Evolutionary conservation across 2,329 filamentous ascomycete genomes (phyloP).

Genomic region (Fusarium xylarioides): DNA sequence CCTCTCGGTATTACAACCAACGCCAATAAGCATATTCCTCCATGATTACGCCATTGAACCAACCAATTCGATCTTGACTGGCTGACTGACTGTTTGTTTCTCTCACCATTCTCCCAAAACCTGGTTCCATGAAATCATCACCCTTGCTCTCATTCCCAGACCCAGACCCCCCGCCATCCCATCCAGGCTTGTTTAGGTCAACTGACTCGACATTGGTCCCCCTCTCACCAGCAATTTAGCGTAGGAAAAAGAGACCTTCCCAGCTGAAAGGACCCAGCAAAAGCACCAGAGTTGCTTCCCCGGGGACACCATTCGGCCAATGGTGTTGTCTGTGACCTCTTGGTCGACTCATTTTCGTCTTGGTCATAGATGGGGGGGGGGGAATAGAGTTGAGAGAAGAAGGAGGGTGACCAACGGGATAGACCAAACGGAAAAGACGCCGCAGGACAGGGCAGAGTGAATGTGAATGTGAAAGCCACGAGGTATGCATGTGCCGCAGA

Average conservation of each 20-base stretch:
- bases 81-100: neutral
- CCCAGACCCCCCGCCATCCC: slow-evolving; percentile 13
- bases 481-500: slow-evolving; percentile 3
- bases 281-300: slow-evolving; percentile 21
- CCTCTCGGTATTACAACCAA: neutral
- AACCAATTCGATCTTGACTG: neutral
- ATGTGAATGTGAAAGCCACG: slow-evolving; percentile 6
- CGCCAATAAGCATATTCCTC: slow-evolving; percentile 14
- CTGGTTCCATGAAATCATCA: slow-evolving; percentile 1
- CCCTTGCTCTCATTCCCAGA: slow-evolving; percentile 6
- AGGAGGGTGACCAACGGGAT: slow-evolving; percentile 10
- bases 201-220: slow-evolving; percentile 38
- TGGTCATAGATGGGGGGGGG: neutral
- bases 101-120: slow-evolving; percentile 4
- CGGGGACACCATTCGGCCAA: slow-evolving; percentile 26
- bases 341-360: slow-evolving; percentile 14
- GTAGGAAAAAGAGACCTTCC: slow-evolving; percentile 15
- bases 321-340: slow-evolving; percentile 7
- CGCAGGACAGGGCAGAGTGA: slow-evolving; percentile 1
- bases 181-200: slow-evolving; percentile 28
- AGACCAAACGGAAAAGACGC: slow-evolving; percentile 33
- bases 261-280: slow-evolving; percentile 36
- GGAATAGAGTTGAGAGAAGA: slow-evolving; percentile 14
- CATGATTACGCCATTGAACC: slow-evolving; percentile 4
- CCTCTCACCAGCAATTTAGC: slow-evolving; percentile 28